phyloP scores from a whole-genome alignment of 805 yeast genomes.

The Nakazawaea pomicola region DNA sequence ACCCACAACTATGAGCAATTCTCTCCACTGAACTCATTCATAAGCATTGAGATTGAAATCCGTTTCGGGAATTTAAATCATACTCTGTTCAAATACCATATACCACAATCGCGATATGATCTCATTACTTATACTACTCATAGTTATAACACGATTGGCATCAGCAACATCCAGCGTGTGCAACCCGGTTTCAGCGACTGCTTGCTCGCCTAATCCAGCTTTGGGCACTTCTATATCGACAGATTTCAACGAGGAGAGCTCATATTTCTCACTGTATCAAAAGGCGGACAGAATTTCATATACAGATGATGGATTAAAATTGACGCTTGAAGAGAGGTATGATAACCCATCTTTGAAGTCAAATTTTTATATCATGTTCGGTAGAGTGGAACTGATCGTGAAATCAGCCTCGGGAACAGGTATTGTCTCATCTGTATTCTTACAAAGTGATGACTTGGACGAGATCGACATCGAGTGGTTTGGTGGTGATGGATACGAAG shows the following conservation, averaged over 20 bases:
- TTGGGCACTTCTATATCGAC: conserved; percentile 51
- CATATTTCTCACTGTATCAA: conserved; percentile 37
- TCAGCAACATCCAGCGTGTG: conserved; percentile 25
- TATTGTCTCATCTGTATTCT: conserved; percentile 71
- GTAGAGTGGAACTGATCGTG: conserved; percentile 67
- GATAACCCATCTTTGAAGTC: conserved; percentile 80
- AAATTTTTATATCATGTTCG: conserved; percentile 83
- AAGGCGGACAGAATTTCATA: conserved; percentile 41
- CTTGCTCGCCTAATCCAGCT: conserved; percentile 46
- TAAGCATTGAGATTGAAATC: too few species aligned
- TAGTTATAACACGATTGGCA: background rate
- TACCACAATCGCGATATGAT: background rate
- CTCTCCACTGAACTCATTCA: too few species aligned
- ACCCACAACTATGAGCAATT: too few species aligned
- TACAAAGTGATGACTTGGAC: conserved; percentile 81
- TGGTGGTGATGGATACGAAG: conserved; percentile 71
- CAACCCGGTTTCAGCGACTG: conserved; percentile 28
- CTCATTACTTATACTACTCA: background rate
- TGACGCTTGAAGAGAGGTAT: conserved; percentile 56
- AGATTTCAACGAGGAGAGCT: conserved; percentile 45
- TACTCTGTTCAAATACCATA: background rate
- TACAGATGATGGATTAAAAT: conserved; percentile 50
- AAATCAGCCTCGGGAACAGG: conserved; percentile 78
- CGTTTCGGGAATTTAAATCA: background rate
- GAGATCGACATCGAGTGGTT: conserved; percentile 88